These are phyloP conservation scores for Rhizopogon vinicolor DNA, from an alignment of 768 basidiomycete species.

Conservation along the genomic window DNA sequence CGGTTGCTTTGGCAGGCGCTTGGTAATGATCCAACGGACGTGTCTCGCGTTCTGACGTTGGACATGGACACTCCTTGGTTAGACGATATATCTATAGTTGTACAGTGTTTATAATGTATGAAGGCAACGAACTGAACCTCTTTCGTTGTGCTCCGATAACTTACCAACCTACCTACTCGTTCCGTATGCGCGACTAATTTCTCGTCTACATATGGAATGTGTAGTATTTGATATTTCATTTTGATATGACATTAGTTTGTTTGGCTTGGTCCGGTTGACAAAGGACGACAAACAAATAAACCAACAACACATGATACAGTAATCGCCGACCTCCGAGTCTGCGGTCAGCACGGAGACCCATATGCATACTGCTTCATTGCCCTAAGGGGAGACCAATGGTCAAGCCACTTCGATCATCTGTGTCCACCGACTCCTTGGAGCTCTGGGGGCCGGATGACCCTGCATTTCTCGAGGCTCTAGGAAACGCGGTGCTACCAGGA, in stretches of 20 bases:
- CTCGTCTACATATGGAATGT: background rate
- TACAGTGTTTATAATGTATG: conserved; percentile 43
- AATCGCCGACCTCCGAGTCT: background rate
- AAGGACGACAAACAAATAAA: background rate
- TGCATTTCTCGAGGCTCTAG: conserved; percentile 46
- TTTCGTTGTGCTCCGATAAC: background rate
- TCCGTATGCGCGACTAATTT: too few species aligned
- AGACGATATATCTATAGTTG: conserved; percentile 64
- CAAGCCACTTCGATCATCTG: conserved; percentile 2
- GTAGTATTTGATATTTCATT: conserved; percentile 1
- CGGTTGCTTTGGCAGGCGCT: conserved; percentile 52
- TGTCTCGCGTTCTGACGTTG: conserved; percentile 57
- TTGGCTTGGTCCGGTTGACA: conserved; percentile 2
- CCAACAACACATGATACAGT: conserved; percentile 4
- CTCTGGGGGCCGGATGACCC: conserved; percentile 54
- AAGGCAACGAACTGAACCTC: background rate
- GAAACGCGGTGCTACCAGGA: conserved; percentile 41
- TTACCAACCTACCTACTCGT: too few species aligned
- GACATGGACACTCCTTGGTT: conserved; percentile 65
- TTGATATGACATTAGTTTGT: conserved; percentile 6
- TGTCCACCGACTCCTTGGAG: conserved; percentile 39
- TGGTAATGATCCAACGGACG: conserved; percentile 49
- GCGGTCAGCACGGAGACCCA: background rate
- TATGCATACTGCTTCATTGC: background rate
- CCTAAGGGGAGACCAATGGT: background rate